Evolutionary conservation across 257 asterid species (phyloP), one percentile per base, ranked within the genome.

Genomic region (Buddleja alternifolia): DNA sequence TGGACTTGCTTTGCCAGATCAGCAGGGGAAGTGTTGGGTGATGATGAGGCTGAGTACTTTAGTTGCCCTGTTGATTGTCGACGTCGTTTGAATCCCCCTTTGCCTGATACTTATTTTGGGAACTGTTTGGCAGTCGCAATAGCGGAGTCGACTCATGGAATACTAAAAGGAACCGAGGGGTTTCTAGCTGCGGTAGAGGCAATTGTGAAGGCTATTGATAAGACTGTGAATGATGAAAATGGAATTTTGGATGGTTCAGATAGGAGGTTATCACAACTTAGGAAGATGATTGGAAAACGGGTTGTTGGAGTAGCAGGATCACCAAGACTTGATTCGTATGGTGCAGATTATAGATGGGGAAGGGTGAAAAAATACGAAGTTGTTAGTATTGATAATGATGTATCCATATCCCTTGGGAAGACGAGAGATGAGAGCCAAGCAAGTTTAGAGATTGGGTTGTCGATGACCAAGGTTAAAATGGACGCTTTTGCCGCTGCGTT

Each of bases 301-400:
- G 55, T 45, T 8, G 23, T 23, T 7, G 24, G 55, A 10, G 40
- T 62, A 6, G 12, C 19, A 4, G 68, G 56, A 23, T 62, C 68
- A 24, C 68, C 68, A 23, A 62, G 60, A 52, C 61, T 40, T 29
- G 72, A 51, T 32, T 66, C 25, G 40, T 74, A 73, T 58, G 23
- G 16, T 16, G 42, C 60, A 47, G 83, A 73, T 42, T 74, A 57
- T 11, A 77, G 74, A 16, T 73, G 76, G 76, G 74, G 79, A 14
- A 73, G 62, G 37, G 62, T 70, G 2, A 41, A 45, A 6, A 73
- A 78, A 42, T 44, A 63, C 21, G 79, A 78, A 19, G 36, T 67
- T 19, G 16, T 62, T 51, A 69, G 73, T 1, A 69, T 66, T 20
- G 76, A 77, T 25, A 37, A 11, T 12, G 66, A 66, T 0, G 73